Base-by-base conservation (phyloP, 2,329 filamentous ascomycete genomes). In the Chaetothyriales sp. region DNA sequence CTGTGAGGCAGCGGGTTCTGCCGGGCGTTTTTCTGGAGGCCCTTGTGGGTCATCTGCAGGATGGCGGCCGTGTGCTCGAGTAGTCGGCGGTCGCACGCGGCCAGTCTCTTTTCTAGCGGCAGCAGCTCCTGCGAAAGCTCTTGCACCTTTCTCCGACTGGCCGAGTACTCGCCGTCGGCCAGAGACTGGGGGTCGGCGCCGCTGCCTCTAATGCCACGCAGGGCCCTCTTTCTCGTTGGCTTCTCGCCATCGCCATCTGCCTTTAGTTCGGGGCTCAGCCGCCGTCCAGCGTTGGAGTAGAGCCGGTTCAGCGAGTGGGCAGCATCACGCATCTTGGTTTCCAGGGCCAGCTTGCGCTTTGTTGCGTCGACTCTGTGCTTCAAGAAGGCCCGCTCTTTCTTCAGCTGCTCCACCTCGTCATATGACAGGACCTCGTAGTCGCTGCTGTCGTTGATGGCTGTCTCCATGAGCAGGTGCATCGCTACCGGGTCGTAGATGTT, bases 301-400 rank as follows among this genome's bases (percentile, higher is more conserved):
- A 98, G 74, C 61, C 85, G 83, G 53, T 83, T 83, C 69, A 98
- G 82, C 43, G 89, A 94, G 58, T 84, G 79, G 9, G 92, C 88
- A 1, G 92, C 92, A 75, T 97, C 90, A 61, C 89, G 85, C 62
- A 95, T 88, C 71, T 97, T 98, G 51, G 82, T 85, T 67, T 98
- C 92, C 46, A 97, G 81, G 29, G 83, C 82, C 40, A 98, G 76
- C 68, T 90, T 95, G 54, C 87, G 80, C 59, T 83, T 81, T 18
- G 87, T 82, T 40, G 86, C 83, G 56, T 90, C 86, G 59, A 95
- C 82, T n/a, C 87, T 83, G 63, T 82, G 79, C 22, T 77, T 75
- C 48, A 97, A 69, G 37, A 80, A 73, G 53, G 81, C 78, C 56
- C 83, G 79, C 71, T 95, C 87, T 66, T 89, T 94, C 75, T 97